Evolutionary conservation across 2,329 filamentous ascomycete genomes (phyloP).

Genomic region (Diplodia seriata): DNA sequence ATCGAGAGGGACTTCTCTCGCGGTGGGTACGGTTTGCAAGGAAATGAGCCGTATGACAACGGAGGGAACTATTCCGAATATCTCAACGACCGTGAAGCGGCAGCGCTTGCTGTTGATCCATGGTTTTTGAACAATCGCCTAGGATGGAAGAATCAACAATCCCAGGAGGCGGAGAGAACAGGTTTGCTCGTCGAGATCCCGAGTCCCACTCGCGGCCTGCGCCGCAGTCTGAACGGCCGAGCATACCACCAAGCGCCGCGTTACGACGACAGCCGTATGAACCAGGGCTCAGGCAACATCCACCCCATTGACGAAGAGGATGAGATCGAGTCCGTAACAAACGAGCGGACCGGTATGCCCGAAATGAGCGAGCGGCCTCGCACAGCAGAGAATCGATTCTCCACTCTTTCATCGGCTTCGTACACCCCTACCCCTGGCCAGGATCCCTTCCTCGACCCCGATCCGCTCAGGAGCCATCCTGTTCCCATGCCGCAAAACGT

Average conservation of each 20-base stretch:
- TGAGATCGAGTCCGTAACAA: constrained; percentile 58
- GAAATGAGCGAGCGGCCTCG: constrained; percentile 41
- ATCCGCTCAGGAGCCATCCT: constrained; percentile 46
- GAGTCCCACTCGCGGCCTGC: constrained; percentile 56
- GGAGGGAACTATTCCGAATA: constrained; percentile 13
- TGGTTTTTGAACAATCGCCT: constrained; percentile 34
- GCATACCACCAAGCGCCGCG: constrained; percentile 47
- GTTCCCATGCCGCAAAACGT: constrained; percentile 22
- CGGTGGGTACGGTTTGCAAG: constrained; percentile 54
- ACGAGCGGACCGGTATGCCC: constrained; percentile 35
- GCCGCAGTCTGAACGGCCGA: constrained; percentile 49
- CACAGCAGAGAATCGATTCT: constrained; percentile 38
- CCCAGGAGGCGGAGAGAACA: constrained; percentile 53
- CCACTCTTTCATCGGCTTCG: constrained; percentile 36
- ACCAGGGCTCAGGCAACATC: constrained; percentile 61
- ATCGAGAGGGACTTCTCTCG: constrained; percentile 59
- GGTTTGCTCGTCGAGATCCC: constrained; percentile 56
- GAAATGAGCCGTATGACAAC: constrained; percentile 3
- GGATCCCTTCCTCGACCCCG: constrained; percentile 53
- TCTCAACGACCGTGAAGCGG: constrained; percentile 23
- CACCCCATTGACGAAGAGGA: constrained; percentile 70
- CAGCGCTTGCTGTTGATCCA: constrained; percentile 21
- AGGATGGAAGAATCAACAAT: constrained; percentile 43
- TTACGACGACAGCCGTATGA: constrained; percentile 59
- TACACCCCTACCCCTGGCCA: constrained; percentile 42